Base-by-base conservation (phyloP, 2,329 filamentous ascomycete species). In the Paecilomyces niveus region DNA sequence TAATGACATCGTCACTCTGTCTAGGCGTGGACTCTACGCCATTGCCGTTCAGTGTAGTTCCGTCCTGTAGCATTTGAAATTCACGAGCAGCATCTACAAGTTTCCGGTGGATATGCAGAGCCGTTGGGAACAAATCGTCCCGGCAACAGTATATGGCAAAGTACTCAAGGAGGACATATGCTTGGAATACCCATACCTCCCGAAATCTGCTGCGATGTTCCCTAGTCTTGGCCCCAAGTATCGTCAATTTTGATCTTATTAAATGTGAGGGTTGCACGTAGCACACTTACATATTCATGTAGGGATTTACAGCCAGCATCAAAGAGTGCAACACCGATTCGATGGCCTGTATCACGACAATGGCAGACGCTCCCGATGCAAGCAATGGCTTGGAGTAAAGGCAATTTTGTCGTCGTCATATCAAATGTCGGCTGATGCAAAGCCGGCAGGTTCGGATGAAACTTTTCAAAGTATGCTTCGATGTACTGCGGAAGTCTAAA, bases 351-450 rank as follows among this genome's bases (percentile, higher is more conserved):
- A 13, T 31, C 54, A 4, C 3, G 26, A 5, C 31, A 35, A 15
- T 55, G 54, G 35, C 35, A 55, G 54, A 55, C 35, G 18, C 26
- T 31, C 22, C 54, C 54, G 13, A 33, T 55, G n/a, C 54, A 55
- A 31, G 54, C 54, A 45, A 55, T 55, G 9, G 54, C 54, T 35
- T 55, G 54, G 6, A 55, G 11, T 45, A 55, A 26, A 9, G 54
- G 54, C 31, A 33, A 26, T 13, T n/a, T 22, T n/a, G 54, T 22
- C 18, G 13, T 10, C 35, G 54, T 8, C n/a, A 55, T 35, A 35
- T 55, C 54, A 45, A 55, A 55, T 6, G 54, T 55, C 24, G 54
- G 54, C 18, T 55, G 54, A 55, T 55, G 54, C 24, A 55, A 15
- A 11, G 35, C 22, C 18, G 54, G 54, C 6, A 55, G 18, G 10